Conservation (phyloP, 1,284 basidiomycete species). For the Wolfiporia cocos region DNA sequence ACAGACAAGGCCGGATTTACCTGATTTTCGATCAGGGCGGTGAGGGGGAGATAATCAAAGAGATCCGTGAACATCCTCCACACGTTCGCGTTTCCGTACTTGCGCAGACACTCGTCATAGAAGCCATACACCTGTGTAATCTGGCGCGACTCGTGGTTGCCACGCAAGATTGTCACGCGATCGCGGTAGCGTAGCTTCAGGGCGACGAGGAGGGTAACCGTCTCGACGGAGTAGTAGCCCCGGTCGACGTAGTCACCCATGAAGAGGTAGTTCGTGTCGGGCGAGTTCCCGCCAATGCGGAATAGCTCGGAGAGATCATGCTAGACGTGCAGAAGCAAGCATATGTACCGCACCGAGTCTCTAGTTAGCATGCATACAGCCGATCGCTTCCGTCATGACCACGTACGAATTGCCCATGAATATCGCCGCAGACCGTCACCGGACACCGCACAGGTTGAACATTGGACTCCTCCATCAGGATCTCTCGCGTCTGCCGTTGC, state of each 20-base stretch:
- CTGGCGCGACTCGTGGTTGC: constrained; percentile 98
- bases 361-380: constrained; percentile 4
- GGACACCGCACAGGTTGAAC: constrained; percentile 98
- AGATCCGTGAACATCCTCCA: constrained; percentile 99
- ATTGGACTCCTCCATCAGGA: constrained; percentile 96
- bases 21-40: constrained; percentile 97
- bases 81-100: constrained; percentile 99
- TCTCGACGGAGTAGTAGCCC: constrained; percentile 99
- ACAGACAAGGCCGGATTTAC: constrained; percentile 43
- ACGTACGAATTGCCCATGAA: constrained; percentile 99
- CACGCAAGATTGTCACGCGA: constrained; percentile 95
- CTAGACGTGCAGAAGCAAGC: constrained; percentile 37
- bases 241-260: constrained; percentile 99
- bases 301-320: constrained; percentile 99
- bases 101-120: constrained; percentile 98
- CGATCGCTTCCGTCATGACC: constrained; percentile 14
- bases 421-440: constrained; percentile 96
- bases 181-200: constrained; percentile 98
- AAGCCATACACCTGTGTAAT: constrained; percentile 99
- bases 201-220: constrained; percentile 96
- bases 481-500: constrained; percentile 80
- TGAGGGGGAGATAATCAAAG: constrained; percentile 96
- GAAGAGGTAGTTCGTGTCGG: constrained; percentile 99
- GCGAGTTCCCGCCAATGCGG: constrained; percentile 98
- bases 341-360: too few relatives aligned